These are phyloP conservation scores for Ilex asprella DNA, from an alignment of 257 asterid genomes.

Conservation along the genomic window DNA sequence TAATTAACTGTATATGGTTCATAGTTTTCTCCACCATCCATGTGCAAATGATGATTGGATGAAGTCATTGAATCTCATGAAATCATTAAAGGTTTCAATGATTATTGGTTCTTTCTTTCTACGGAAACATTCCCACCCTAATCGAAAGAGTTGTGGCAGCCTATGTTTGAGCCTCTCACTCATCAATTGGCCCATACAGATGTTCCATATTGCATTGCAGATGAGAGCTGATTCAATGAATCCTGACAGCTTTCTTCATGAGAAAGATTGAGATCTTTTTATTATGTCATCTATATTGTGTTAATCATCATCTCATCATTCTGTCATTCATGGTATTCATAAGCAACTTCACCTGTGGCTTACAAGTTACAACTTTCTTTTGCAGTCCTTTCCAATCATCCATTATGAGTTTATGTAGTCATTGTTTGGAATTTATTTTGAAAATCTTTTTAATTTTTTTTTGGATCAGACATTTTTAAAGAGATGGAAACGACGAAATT, in stretches of 20 bases:
- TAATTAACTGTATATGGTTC: too few species aligned
- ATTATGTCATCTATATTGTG: slow-evolving; percentile 5
- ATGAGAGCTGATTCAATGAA: background rate
- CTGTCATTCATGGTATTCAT: too few species aligned
- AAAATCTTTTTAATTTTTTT: too few species aligned
- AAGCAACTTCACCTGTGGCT: too few species aligned
- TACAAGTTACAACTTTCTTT: too few species aligned
- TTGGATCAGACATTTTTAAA: too few species aligned
- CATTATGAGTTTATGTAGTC: too few species aligned
- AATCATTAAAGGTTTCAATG: slow-evolving; percentile 23
- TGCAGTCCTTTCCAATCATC: too few species aligned
- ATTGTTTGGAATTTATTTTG: too few species aligned
- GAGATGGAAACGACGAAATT: too few species aligned
- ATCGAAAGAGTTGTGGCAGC: slow-evolving; percentile 11
- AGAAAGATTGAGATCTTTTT: slow-evolving; percentile 2
- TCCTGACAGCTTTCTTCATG: background rate
- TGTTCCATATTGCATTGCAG: slow-evolving; percentile 1
- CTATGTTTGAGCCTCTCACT: background rate
- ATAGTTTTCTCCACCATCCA: slow-evolving; percentile 3
- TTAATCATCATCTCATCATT: slow-evolving; percentile 1
- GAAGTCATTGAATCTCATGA: slow-evolving; percentile 7
- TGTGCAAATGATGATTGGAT: slow-evolving; percentile 28
- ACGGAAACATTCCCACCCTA: background rate
- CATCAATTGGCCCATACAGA: too few species aligned
- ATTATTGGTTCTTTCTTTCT: slow-evolving; percentile 19